Conservation (phyloP, 495 filamentous ascomycete genomes). For the Bombardia bombarda region DNA sequence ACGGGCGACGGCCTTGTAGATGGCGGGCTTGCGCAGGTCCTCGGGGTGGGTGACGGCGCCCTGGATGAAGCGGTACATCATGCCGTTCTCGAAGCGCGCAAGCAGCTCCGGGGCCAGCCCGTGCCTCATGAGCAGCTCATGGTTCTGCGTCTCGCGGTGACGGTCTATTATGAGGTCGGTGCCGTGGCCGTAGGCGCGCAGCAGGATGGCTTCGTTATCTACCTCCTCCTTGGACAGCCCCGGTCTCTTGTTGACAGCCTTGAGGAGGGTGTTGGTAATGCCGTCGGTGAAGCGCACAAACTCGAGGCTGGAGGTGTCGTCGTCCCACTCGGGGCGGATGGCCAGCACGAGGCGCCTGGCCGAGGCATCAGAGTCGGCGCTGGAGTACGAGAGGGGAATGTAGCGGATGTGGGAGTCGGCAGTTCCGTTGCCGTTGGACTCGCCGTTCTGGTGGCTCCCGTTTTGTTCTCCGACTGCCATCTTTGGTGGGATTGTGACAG, state of each 20-base stretch:
- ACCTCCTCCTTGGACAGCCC: constrained; percentile 70
- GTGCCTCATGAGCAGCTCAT: constrained; percentile 64
- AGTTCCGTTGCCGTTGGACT: constrained; percentile 15
- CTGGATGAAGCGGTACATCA: constrained; percentile 85
- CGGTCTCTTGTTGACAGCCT: constrained; percentile 74
- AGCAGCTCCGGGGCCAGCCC: constrained; percentile 79
- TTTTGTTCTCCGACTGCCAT: constrained; percentile 22
- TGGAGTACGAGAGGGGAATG: constrained; percentile 71
- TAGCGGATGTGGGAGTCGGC: constrained; percentile 31
- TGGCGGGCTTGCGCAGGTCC: constrained; percentile 60
- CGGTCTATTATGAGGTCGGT: constrained; percentile 96
- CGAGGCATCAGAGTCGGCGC: constrained; percentile 64
- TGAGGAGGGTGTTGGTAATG: constrained; percentile 92
- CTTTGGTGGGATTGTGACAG: too few species aligned
- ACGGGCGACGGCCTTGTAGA: constrained; percentile 78
- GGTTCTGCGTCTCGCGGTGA: constrained; percentile 66
- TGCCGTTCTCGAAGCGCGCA: constrained; percentile 91
- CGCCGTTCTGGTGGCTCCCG: constrained; percentile 13
- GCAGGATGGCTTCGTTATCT: constrained; percentile 79
- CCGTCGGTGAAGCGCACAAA: constrained; percentile 92
- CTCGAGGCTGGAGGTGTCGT: constrained; percentile 66
- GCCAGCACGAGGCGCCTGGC: constrained; percentile 72
- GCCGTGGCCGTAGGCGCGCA: constrained; percentile 90
- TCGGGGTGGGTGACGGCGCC: constrained; percentile 70
- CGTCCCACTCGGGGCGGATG: constrained; percentile 76